phyloP scores from a whole-genome alignment of 495 filamentous ascomycete genomes.

The Aspergillus sclerotiicarbonarius region DNA sequence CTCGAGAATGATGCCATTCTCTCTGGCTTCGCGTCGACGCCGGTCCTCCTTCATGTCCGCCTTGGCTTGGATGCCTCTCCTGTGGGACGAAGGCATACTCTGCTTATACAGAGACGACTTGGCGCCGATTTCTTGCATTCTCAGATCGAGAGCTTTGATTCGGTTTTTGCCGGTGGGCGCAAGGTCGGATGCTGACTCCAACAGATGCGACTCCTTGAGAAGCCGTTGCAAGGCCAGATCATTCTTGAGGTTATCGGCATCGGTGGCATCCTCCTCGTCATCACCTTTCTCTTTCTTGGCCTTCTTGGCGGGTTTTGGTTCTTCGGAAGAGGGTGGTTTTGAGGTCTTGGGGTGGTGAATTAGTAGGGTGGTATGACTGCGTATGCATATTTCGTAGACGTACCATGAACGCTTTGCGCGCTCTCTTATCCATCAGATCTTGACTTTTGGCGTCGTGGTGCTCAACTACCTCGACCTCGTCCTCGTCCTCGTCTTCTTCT shows the following conservation, averaged over 20 bases:
- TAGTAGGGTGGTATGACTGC: conserved; percentile 3
- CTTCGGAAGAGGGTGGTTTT: conserved; percentile 49
- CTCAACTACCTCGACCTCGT: conserved; percentile 63
- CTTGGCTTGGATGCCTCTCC: conserved; percentile 73
- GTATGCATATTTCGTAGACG: conserved; percentile 6
- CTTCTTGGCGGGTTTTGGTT: conserved; percentile 27
- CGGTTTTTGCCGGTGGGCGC: conserved; percentile 61
- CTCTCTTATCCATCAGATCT: conserved; percentile 56
- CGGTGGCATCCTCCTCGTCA: conserved; percentile 49
- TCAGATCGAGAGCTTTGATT: conserved; percentile 77
- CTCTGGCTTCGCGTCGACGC: conserved; percentile 72
- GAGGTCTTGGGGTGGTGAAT: conserved; percentile 31
- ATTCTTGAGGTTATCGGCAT: conserved; percentile 74
- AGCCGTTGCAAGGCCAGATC: conserved; percentile 89
- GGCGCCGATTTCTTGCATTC: conserved; percentile 75
- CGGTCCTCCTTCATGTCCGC: conserved; percentile 62
- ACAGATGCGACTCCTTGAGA: conserved; percentile 87
- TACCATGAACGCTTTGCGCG: conserved; percentile 80
- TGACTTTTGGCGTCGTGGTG: conserved; percentile 45
- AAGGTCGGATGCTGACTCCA: conserved; percentile 64
- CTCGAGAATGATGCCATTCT: conserved; percentile 91
- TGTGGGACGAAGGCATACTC: conserved; percentile 79
- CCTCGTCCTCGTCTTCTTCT: conserved; percentile 31
- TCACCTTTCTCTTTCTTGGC: conserved; percentile 38
- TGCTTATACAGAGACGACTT: conserved; percentile 69